Conservation (phyloP, 805 yeast species). For the Sugiyamaella mastotermitis region DNA sequence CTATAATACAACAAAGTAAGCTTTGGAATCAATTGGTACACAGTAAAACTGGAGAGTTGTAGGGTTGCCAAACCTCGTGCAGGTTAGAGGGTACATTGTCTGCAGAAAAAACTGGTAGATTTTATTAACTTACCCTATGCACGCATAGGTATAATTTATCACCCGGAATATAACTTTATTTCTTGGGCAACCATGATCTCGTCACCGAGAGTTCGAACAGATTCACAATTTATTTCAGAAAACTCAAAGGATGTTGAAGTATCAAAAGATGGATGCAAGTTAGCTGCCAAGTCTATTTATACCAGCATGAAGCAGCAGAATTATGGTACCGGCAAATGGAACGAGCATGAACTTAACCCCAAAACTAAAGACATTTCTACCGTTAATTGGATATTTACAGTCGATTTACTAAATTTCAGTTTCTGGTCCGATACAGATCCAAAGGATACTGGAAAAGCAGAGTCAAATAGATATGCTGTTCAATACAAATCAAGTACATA, state of each 20-base stretch:
- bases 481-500: conserved; percentile 28
- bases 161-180: too few species aligned
- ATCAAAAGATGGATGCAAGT: conserved; percentile 21
- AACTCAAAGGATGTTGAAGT: conserved; percentile 29
- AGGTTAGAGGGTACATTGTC: too few species aligned
- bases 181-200: too few species aligned
- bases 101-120: too few species aligned
- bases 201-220: conserved; percentile 6
- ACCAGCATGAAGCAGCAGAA: conserved; percentile 24
- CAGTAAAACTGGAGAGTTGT: too few species aligned
- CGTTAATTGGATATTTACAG: conserved; percentile 37
- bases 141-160: too few species aligned
- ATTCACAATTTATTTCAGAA: conserved; percentile 26
- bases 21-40: too few species aligned
- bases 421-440: conserved; percentile 37
- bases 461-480: conserved; percentile 31
- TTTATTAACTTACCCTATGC: too few species aligned
- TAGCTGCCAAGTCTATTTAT: conserved; percentile 28
- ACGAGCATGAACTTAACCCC: conserved; percentile 33
- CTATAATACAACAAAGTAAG: too few species aligned
- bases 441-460: conserved; percentile 26
- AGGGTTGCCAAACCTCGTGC: too few species aligned
- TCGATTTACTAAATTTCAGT: conserved; percentile 38
- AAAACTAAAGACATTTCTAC: conserved; percentile 8
- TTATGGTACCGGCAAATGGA: conserved; percentile 34